These are phyloP conservation scores for Fusarium sp. DNA, from an alignment of 2,329 filamentous ascomycete species.

Conservation along the genomic window DNA sequence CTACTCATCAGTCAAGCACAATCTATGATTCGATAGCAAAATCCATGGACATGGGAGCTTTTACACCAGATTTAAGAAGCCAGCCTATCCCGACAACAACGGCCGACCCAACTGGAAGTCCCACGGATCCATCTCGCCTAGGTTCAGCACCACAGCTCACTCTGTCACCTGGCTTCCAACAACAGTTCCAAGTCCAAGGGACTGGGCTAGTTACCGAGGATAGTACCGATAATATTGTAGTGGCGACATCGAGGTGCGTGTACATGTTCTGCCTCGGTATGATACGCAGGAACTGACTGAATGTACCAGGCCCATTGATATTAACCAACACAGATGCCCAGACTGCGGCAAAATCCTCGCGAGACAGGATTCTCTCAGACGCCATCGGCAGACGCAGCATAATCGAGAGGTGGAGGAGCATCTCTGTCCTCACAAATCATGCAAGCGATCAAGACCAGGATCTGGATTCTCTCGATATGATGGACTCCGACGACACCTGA, in stretches of 20 bases:
- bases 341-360: neutral
- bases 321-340: neutral
- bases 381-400: neutral
- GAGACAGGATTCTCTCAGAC: neutral
- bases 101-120: neutral
- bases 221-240: neutral
- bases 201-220: accelerated
- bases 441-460: neutral
- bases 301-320: too few species aligned
- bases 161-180: neutral
- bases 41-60: too few species aligned
- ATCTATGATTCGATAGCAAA: neutral
- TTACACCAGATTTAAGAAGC: neutral
- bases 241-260: neutral
- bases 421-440: neutral
- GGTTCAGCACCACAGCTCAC: neutral
- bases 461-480: neutral
- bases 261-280: too few species aligned
- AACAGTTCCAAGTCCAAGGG: neutral
- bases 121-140: neutral
- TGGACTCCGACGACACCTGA: neutral
- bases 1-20: neutral
- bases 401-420: neutral
- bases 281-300: too few species aligned
- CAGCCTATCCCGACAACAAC: neutral